Conservation (phyloP, 2,329 filamentous ascomycete species). For the Fusarium succisae region DNA sequence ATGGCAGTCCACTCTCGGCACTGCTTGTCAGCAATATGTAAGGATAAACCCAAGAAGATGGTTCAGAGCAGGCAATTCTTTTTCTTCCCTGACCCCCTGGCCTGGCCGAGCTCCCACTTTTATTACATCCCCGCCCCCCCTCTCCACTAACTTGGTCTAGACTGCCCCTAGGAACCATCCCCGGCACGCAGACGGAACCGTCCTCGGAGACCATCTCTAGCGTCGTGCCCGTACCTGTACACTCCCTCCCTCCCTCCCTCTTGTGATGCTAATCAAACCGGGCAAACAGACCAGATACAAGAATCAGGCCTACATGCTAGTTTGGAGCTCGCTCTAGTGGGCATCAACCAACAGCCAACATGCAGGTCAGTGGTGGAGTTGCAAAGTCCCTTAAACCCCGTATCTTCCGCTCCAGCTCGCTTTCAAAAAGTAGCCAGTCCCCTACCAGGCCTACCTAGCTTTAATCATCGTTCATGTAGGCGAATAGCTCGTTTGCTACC, state of each 20-base stretch:
- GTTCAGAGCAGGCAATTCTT: slow-evolving; percentile 1
- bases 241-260: background rate
- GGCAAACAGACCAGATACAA: background rate
- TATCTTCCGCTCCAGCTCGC: background rate
- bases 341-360: background rate
- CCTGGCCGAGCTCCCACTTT: slow-evolving; percentile 5
- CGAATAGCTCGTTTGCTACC: background rate
- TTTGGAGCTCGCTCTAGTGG: background rate
- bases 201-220: background rate
- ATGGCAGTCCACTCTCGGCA: background rate
- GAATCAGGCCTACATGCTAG: background rate
- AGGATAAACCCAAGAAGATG: background rate
- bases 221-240: background rate
- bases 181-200: background rate
- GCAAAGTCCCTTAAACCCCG: background rate
- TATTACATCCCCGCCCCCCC: background rate
- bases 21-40: background rate
- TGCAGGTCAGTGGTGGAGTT: background rate
- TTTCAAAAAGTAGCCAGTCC: background rate
- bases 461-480: background rate
- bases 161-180: slow-evolving; percentile 3
- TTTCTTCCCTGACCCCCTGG: background rate
- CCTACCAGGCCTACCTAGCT: background rate
- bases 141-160: background rate
- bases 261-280: background rate